Evolutionary conservation across 805 yeast species (phyloP).

Genomic region (Ascoidea tarda): DNA sequence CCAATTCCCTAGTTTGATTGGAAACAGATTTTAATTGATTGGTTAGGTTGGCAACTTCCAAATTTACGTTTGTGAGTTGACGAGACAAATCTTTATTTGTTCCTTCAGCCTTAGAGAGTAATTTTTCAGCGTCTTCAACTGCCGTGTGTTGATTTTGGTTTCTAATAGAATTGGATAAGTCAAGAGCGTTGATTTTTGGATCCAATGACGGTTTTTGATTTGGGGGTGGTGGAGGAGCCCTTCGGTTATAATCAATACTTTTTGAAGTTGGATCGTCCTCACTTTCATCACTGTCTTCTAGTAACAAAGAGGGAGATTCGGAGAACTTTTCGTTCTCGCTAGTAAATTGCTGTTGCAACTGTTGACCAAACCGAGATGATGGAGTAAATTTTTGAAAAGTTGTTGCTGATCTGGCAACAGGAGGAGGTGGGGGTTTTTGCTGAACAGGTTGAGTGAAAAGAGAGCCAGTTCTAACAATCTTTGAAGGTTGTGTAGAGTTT

Average conservation of each 20-base stretch:
- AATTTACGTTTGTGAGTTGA: slow-evolving; percentile 62
- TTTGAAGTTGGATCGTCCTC: slow-evolving; percentile 22
- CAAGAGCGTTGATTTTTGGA: slow-evolving; percentile 32
- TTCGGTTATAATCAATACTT: slow-evolving; percentile 6
- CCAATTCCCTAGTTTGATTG: slow-evolving; percentile 55
- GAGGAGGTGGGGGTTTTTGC: background rate
- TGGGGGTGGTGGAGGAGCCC: slow-evolving; percentile 12
- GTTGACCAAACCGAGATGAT: slow-evolving; percentile 76
- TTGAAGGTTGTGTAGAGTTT: slow-evolving; percentile 4
- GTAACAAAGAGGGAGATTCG: slow-evolving; percentile 15
- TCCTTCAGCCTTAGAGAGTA: background rate
- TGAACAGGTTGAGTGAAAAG: background rate
- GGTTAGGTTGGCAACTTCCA: slow-evolving; percentile 77
- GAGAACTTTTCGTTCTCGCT: slow-evolving; percentile 17
- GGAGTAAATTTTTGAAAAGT: slow-evolving; percentile 48
- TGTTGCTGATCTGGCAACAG: slow-evolving; percentile 1
- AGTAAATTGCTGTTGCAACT: slow-evolving; percentile 26
- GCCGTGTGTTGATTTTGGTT: slow-evolving; percentile 9
- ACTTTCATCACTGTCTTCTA: slow-evolving; percentile 21
- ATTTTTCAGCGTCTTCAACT: slow-evolving; percentile 3
- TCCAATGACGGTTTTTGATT: slow-evolving; percentile 13
- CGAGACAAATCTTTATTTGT: slow-evolving; percentile 35
- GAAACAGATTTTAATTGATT: slow-evolving; percentile 74
- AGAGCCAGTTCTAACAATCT: slow-evolving; percentile 3
- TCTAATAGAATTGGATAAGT: slow-evolving; percentile 7